Evolutionary conservation across 352 stramenopile species (phyloP).

Genomic region (Phytophthora macrochlamydospora): DNA sequence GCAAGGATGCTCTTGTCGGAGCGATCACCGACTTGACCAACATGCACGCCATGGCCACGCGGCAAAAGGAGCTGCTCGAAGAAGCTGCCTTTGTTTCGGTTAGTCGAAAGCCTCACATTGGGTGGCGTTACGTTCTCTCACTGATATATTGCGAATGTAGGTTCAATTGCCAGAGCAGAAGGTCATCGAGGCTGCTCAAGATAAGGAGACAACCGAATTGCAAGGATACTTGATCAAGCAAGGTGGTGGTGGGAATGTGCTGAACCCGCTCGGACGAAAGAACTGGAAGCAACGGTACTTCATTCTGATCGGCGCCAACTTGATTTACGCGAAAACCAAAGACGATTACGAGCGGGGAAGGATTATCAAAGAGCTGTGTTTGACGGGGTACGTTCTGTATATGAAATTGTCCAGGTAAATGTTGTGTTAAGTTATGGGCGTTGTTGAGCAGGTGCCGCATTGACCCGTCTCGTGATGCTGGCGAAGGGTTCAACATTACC

Average conservation of each 20-base stretch:
- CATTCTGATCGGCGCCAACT: conserved; percentile 67
- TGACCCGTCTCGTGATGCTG: conserved; percentile 73
- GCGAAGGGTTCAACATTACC: conserved; percentile 86
- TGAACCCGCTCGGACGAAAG: conserved; percentile 79
- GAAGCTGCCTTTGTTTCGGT: conserved; percentile 83
- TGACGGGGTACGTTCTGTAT: conserved; percentile 58
- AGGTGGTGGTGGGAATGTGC: conserved; percentile 73
- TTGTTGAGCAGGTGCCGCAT: conserved; percentile 55
- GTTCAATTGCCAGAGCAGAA: conserved; percentile 80
- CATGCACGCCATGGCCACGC: conserved; percentile 71
- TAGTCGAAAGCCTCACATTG: conserved; percentile 7
- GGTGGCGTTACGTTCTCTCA: not conserved
- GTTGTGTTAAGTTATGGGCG: not conserved
- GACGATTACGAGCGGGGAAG: conserved; percentile 87
- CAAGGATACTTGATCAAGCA: conserved; percentile 91
- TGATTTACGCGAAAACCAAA: conserved; percentile 87
- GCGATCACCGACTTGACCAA: conserved; percentile 67
- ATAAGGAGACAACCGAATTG: conserved; percentile 61
- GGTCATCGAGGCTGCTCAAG: conserved; percentile 79
- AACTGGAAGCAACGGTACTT: conserved; percentile 92
- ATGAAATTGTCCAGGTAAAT: not conserved
- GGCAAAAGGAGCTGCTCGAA: conserved; percentile 75
- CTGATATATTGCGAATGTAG: conserved; percentile 25
- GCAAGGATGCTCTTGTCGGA: conserved; percentile 72
- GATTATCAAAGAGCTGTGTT: conserved; percentile 86